A percentile compares a stretch with the other conserved stretches of the same genome.
Conservation (phyloP, 2,329 filamentous ascomycete species). For the Truncatella angustata region DNA sequence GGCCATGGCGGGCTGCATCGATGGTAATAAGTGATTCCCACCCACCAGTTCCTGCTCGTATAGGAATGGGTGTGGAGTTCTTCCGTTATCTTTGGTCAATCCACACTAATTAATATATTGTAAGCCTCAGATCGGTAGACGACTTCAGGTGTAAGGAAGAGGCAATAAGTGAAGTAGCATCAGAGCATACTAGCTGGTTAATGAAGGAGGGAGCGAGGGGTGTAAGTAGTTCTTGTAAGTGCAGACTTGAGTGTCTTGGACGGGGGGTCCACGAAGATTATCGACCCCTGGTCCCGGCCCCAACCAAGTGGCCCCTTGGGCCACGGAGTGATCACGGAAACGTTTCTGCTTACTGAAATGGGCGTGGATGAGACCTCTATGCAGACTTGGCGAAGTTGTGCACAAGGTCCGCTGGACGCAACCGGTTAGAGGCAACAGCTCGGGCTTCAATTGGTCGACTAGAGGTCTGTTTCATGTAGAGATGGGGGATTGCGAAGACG, state of each 20-base stretch:
- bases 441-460: not conserved
- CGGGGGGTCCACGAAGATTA: not conserved
- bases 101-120: slow-evolving; percentile 10
- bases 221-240: slow-evolving; percentile 9
- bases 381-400: slow-evolving; percentile 3
- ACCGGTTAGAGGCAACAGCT: slow-evolving; percentile 3
- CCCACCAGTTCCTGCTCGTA: not conserved
- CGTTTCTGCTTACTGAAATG: slow-evolving; percentile 9
- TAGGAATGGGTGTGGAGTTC: not conserved
- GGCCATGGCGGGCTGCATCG: slow-evolving; percentile 1
- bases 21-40: not conserved
- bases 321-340: slow-evolving; percentile 5
- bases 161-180: not conserved
- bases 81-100: slow-evolving; percentile 3
- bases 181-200: not conserved
- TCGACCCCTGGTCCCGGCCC: slow-evolving; percentile 9
- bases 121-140: not conserved
- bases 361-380: not conserved
- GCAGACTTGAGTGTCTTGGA: not conserved
- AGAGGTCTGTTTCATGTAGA: slow-evolving; percentile 10
- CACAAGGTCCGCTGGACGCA: slow-evolving; percentile 2
- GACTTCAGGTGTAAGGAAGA: slow-evolving; percentile 2
- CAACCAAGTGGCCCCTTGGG: not conserved
- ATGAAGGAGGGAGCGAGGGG: slow-evolving; percentile 9
- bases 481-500: slow-evolving; percentile 7